Evolutionary conservation across 2,329 filamentous ascomycete species (phyloP).

Genomic region (Epichloe sp.): DNA sequence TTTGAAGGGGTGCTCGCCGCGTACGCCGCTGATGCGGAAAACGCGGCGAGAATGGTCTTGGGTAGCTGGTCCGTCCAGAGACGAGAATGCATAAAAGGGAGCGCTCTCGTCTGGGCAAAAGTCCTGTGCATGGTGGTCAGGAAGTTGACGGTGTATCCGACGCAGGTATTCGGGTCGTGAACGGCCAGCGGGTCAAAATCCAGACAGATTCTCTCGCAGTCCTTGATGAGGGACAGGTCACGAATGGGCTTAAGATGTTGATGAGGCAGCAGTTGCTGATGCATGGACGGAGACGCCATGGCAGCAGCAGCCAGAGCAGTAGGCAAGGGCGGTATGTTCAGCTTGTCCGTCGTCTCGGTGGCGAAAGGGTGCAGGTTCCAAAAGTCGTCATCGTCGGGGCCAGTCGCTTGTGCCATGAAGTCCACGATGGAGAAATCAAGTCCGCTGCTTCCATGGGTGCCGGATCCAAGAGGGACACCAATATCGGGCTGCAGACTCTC

Average conservation of each 20-base stretch:
- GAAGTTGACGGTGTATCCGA: conserved; percentile 21
- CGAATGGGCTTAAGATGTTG: conserved; percentile 14
- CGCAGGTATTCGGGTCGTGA: conserved; percentile 21
- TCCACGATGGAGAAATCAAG: conserved; percentile 24
- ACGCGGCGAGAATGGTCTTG: conserved; percentile 26
- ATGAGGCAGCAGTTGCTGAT: conserved; percentile 2
- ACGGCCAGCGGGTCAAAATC: conserved; percentile 20
- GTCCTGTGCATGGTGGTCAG: conserved; percentile 20
- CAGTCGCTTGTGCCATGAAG: conserved; percentile 14
- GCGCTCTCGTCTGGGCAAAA: conserved; percentile 23
- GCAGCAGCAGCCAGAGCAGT: neutral
- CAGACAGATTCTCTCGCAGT: conserved; percentile 10
- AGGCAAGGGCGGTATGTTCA: conserved; percentile 19
- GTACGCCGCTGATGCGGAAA: conserved; percentile 27
- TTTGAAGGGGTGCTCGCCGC: conserved; percentile 23
- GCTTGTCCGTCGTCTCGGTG: conserved; percentile 15
- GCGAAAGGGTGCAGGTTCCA: conserved; percentile 13
- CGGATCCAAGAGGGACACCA: neutral
- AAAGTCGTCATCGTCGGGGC: conserved; percentile 9
- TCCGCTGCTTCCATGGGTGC: conserved; percentile 8
- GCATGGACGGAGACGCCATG: conserved; percentile 7
- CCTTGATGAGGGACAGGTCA: conserved; percentile 16
- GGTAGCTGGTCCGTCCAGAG: conserved; percentile 28
- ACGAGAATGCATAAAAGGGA: conserved; percentile 30
- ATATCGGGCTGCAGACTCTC: conserved; percentile 14